Evolutionary conservation across 2,329 filamentous ascomycete species (phyloP).

Genomic region (Dothidotthia symphoricarpi): DNA sequence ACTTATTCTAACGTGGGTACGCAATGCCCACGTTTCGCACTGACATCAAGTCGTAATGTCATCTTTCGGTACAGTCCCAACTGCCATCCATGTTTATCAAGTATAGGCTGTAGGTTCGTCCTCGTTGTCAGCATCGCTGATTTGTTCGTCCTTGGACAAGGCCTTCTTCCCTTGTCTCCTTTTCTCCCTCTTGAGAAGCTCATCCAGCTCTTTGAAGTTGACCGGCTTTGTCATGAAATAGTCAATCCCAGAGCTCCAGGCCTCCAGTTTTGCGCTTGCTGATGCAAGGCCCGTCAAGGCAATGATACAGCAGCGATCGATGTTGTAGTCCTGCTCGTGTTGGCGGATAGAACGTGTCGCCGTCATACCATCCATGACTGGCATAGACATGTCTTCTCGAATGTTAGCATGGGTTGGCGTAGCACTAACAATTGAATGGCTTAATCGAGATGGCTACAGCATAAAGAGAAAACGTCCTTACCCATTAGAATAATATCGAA

Average conservation of each 20-base stretch:
- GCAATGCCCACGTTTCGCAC: too few relatives aligned
- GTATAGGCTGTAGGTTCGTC: too few relatives aligned
- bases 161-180: conserved; percentile 1
- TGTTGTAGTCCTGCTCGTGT: conserved; percentile 22
- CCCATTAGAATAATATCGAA: conserved; percentile 38
- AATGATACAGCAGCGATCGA: conserved; percentile 16
- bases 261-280: conserved; percentile 25
- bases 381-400: conserved; percentile 37
- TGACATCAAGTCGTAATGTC: too few relatives aligned
- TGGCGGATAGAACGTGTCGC: conserved; percentile 36
- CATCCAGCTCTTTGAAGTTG: conserved; percentile 25
- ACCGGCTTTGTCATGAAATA: conserved; percentile 37
- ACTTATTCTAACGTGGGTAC: too few relatives aligned
- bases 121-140: not conserved
- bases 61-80: too few relatives aligned
- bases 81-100: too few relatives aligned
- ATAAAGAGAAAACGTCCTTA: conserved; percentile 6
- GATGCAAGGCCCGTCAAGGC: conserved; percentile 35
- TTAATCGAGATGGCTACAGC: too few relatives aligned
- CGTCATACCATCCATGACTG: conserved; percentile 39
- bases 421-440: too few relatives aligned
- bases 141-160: not conserved
- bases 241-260: conserved; percentile 31
- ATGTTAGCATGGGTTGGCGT: conserved; percentile 2
- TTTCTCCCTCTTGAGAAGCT: conserved; percentile 12